phyloP scores from a whole-genome alignment of 345 rosid genomes.

The Citrus medica region DNA sequence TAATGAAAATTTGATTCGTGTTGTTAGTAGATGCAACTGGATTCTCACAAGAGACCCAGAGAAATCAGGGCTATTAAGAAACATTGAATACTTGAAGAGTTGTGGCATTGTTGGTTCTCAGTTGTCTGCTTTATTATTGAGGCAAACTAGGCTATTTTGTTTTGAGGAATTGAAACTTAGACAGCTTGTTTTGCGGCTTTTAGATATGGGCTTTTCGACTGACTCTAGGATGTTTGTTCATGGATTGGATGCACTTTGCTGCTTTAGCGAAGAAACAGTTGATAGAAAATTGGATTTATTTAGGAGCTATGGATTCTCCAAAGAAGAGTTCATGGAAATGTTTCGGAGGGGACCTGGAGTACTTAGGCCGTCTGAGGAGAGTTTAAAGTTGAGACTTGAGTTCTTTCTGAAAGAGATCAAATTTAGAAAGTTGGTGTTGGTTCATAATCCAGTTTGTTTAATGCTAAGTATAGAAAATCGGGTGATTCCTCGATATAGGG shows the following conservation, averaged over 20 bases:
- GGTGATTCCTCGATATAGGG: slow-evolving; percentile 34
- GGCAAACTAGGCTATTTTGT: slow-evolving; percentile 32
- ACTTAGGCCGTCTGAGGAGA: slow-evolving; percentile 26
- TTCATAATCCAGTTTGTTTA: slow-evolving; percentile 19
- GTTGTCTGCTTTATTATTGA: slow-evolving; percentile 20
- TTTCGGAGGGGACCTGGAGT: slow-evolving; percentile 29
- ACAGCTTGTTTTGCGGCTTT: slow-evolving; percentile 11
- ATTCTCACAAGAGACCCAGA: neutral
- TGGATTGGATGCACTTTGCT: slow-evolving; percentile 23
- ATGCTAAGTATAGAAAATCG: slow-evolving; percentile 31
- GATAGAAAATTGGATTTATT: slow-evolving; percentile 25
- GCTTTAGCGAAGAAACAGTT: slow-evolving; percentile 20
- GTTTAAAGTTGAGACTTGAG: slow-evolving; percentile 27
- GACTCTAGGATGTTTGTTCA: slow-evolving; percentile 39
- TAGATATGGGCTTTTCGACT: slow-evolving; percentile 29
- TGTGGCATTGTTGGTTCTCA: slow-evolving; percentile 32
- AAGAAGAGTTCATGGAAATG: slow-evolving; percentile 20
- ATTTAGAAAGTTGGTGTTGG: slow-evolving; percentile 22
- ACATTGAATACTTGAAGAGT: slow-evolving; percentile 25
- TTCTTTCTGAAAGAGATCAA: slow-evolving; percentile 24
- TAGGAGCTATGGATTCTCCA: slow-evolving; percentile 28
- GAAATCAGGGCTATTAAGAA: slow-evolving; percentile 17
- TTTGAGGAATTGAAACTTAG: slow-evolving; percentile 17
- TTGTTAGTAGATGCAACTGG: slow-evolving; percentile 22
- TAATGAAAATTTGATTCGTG: slow-evolving; percentile 18